Percentiles rank a stretch among this genome's conserved stretches.
Conservation (phyloP, 2,329 filamentous ascomycete genomes). For the Albifimbria verrucaria region DNA sequence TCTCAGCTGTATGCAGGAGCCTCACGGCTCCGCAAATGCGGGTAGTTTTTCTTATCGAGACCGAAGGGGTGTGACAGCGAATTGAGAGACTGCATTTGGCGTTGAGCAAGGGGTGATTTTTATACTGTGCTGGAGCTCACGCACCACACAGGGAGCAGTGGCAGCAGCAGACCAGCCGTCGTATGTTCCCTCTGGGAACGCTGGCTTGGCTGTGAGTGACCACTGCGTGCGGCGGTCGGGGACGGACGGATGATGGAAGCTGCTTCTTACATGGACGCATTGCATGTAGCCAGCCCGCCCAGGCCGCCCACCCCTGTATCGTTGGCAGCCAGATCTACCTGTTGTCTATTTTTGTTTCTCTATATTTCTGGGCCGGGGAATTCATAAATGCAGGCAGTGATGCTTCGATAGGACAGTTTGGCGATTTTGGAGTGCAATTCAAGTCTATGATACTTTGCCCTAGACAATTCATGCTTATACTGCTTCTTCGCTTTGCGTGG, state of each 20-base stretch:
- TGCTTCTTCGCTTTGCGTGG: neutral
- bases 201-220: too few species aligned
- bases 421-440: conserved; percentile 48
- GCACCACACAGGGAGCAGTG: neutral
- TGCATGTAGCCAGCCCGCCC: neutral
- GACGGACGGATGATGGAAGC: too few species aligned
- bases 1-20: conserved; percentile 1
- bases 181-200: neutral
- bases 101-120: neutral
- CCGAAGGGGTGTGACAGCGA: neutral
- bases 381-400: conserved; percentile 34
- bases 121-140: neutral
- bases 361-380: conserved; percentile 27
- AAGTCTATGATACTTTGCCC: conserved; percentile 27
- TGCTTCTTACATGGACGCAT: too few species aligned
- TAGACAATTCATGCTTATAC: neutral
- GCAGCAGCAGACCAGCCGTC: neutral
- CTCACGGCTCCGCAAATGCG: neutral
- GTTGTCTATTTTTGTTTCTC: conserved; percentile 18
- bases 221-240: too few species aligned
- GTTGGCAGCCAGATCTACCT: conserved; percentile 12
- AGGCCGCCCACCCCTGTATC: neutral
- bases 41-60: neutral
- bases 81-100: neutral
- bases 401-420: conserved; percentile 47